Conservation (phyloP, 768 basidiomycete genomes). For the Tulasnella calospora region DNA sequence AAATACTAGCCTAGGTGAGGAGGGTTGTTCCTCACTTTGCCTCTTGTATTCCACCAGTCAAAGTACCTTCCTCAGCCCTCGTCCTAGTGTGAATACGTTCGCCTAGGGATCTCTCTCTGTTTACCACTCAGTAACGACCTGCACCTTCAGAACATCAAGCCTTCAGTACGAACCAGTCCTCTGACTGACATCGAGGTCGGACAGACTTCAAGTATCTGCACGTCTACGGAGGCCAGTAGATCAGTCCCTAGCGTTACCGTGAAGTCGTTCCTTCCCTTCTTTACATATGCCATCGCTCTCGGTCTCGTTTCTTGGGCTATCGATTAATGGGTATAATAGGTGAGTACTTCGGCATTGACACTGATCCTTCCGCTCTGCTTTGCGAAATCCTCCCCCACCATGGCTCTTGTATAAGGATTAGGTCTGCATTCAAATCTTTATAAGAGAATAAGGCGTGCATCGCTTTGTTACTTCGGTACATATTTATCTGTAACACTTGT, state of each 20-base stretch:
- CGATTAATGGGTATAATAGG: background rate
- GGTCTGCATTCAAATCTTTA: background rate
- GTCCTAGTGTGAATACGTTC: no score
- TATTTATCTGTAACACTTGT: background rate
- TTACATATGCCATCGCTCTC: conserved; percentile 18
- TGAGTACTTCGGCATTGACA: background rate
- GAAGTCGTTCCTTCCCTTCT: background rate
- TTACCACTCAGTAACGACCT: no score
- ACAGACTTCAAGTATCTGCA: background rate
- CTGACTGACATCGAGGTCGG: no score
- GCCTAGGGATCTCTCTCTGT: no score
- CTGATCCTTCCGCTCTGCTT: background rate
- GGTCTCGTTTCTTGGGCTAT: conserved; percentile 1
- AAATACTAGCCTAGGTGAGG: no score
- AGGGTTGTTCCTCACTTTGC: no score
- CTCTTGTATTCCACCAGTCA: no score
- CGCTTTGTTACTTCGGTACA: background rate
- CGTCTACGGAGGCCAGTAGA: background rate
- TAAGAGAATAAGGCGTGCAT: background rate
- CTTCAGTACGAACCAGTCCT: no score
- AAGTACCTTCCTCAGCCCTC: no score
- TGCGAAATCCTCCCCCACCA: background rate
- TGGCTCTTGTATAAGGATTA: background rate
- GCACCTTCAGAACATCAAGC: no score
- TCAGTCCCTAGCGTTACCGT: conserved; percentile 13